Percentiles rank a stretch among this genome's conserved stretches.
Evolutionary conservation across 2,329 filamentous ascomycete genomes (phyloP).

Genomic region (Sclerotinia trifoliorum): DNA sequence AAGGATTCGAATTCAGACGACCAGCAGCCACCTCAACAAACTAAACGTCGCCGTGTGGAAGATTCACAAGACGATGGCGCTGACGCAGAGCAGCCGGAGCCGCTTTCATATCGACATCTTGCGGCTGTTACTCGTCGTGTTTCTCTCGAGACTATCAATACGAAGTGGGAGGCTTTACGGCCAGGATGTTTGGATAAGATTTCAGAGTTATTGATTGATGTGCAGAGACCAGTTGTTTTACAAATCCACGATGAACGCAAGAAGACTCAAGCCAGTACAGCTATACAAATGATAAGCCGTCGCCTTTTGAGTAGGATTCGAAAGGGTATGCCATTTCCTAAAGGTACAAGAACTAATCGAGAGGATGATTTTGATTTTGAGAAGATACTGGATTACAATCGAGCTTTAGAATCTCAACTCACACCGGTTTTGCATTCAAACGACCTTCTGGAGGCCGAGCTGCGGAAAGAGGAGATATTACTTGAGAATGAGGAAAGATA

Average conservation of each 20-base stretch:
- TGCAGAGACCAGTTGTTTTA: slow-evolving; percentile 61
- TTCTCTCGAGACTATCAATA: slow-evolving; percentile 62
- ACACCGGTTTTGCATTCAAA: slow-evolving; percentile 63
- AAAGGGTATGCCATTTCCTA: slow-evolving; percentile 66
- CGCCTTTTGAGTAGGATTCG: slow-evolving; percentile 58
- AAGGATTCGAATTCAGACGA: slow-evolving; percentile 1
- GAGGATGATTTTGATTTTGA: slow-evolving; percentile 66
- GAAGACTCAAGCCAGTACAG: slow-evolving; percentile 49
- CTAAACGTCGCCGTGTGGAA: slow-evolving; percentile 22
- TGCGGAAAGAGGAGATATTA: slow-evolving; percentile 54
- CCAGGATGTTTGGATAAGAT: slow-evolving; percentile 55
- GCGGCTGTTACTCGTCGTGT: slow-evolving; percentile 52
- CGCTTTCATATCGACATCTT: slow-evolving; percentile 49
- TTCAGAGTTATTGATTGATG: slow-evolving; percentile 55
- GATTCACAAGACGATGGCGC: slow-evolving; percentile 15
- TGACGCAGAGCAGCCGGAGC: slow-evolving; percentile 22
- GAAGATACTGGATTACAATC: slow-evolving; percentile 59
- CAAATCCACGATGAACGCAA: slow-evolving; percentile 49
- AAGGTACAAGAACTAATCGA: slow-evolving; percentile 49
- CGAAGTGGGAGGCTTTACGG: slow-evolving; percentile 64
- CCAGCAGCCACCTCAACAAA: slow-evolving; percentile 18
- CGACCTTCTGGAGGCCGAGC: slow-evolving; percentile 58
- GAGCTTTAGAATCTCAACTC: slow-evolving; percentile 56
- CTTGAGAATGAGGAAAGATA: slow-evolving; percentile 56
- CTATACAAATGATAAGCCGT: slow-evolving; percentile 54